phyloP scores from a whole-genome alignment of 176 grass and related monocot species.

The Urochloa ruziziensis region DNA sequence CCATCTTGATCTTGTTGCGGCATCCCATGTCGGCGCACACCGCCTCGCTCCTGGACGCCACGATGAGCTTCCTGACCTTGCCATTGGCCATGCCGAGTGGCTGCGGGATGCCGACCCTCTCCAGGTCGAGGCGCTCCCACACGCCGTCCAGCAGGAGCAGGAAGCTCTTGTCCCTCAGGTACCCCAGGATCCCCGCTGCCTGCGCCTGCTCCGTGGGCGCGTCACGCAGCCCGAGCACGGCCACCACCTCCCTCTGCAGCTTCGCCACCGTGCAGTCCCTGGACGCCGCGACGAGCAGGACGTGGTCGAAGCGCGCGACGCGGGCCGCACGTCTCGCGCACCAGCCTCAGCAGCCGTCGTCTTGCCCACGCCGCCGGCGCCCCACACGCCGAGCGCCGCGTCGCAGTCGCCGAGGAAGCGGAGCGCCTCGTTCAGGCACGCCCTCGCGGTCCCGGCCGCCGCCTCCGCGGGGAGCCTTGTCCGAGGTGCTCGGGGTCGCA shows the following conservation, averaged over 20 bases:
- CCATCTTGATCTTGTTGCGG: conserved; percentile 56
- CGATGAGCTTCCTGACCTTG: conserved; percentile 47
- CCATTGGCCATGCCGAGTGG: conserved; percentile 17
- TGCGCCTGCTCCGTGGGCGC: conserved; percentile 42
- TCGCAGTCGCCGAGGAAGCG: conserved; percentile 47
- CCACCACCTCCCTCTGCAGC: conserved; percentile 50
- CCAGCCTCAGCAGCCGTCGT: conserved; percentile 42
- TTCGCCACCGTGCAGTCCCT: conserved; percentile 48
- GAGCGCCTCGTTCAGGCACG: conserved; percentile 40
- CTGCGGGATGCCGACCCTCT: conserved; percentile 60
- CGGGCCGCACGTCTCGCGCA: conserved; percentile 46
- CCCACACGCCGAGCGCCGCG: conserved; percentile 46
- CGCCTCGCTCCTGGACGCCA: conserved; percentile 52
- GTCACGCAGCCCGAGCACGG: conserved; percentile 40
- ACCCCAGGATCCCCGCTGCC: conserved; percentile 43
- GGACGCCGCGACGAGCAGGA: conserved; percentile 48
- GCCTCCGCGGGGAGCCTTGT: conserved; percentile 24
- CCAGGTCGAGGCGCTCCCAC: conserved; percentile 53
- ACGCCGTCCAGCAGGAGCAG: conserved; percentile 58
- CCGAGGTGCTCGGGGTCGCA: conserved; percentile 38
- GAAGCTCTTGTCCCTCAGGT: conserved; percentile 55
- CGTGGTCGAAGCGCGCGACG: conserved; percentile 46
- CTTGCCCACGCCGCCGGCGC: conserved; percentile 62
- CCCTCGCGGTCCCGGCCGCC: not conserved
- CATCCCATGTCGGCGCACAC: conserved; percentile 56